Conservation (phyloP, 148 eudicot genomes). For the Rhododendron simsii region DNA sequence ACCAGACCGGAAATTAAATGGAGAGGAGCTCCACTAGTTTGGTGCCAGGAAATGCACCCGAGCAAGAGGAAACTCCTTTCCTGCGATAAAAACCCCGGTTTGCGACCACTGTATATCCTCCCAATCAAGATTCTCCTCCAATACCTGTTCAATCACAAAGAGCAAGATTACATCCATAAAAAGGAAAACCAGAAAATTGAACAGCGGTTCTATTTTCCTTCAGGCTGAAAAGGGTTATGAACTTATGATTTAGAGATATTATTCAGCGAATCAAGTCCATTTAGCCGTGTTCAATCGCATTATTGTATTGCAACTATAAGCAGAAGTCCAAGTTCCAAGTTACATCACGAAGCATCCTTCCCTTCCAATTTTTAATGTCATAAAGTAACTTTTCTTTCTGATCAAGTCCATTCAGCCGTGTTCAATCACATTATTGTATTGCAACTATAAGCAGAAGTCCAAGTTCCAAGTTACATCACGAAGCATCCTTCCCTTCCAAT, state of each 20-base stretch:
- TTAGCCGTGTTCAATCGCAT: neutral
- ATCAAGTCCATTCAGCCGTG: neutral
- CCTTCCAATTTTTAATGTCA: neutral
- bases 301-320: neutral
- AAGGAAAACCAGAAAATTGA: neutral
- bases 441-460: neutral
- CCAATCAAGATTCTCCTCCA: constrained; percentile 89
- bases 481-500: neutral
- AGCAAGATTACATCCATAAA: neutral
- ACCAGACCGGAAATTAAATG: neutral
- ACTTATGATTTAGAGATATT: neutral
- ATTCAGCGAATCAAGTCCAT: neutral
- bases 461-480: neutral
- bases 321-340: neutral
- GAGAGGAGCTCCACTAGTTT: constrained; percentile 26
- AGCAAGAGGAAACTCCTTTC: constrained; percentile 78
- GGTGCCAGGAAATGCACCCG: constrained; percentile 78
- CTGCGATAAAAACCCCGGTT: constrained; percentile 76
- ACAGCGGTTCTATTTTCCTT: no score
- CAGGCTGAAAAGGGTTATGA: neutral
- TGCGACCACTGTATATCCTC: constrained; percentile 92
- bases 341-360: neutral
- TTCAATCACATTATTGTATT: neutral
- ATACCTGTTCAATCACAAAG: constrained; percentile 42
- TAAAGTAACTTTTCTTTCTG: neutral